Evolutionary conservation across 495 filamentous ascomycete species (phyloP).

Genomic region (Umbilicaria muhlenbergii): DNA sequence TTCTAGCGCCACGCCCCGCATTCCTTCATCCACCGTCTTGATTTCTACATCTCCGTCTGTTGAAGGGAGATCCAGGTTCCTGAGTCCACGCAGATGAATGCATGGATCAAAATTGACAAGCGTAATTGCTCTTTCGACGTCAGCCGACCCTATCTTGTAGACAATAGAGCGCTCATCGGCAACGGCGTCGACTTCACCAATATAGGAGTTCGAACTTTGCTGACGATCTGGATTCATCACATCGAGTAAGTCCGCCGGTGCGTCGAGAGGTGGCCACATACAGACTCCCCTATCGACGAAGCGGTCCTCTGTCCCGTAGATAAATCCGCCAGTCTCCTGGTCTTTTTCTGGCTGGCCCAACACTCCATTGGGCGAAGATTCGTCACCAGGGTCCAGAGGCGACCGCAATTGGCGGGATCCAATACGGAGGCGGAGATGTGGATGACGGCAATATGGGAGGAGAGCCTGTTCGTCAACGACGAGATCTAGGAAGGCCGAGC

Average conservation of each 20-base stretch:
- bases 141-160: slow-evolving; percentile 26
- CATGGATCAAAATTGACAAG: slow-evolving; percentile 50
- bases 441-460: slow-evolving; percentile 16
- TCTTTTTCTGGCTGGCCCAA: slow-evolving; percentile 19
- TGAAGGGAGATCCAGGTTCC: no score
- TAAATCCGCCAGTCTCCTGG: slow-evolving; percentile 11
- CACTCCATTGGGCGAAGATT: slow-evolving; percentile 17
- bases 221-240: slow-evolving; percentile 35
- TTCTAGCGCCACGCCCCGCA: no score
- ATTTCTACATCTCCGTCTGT: no score
- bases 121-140: slow-evolving; percentile 32
- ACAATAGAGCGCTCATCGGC: slow-evolving; percentile 46
- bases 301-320: slow-evolving; percentile 25
- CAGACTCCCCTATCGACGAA: slow-evolving; percentile 34
- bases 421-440: slow-evolving; percentile 37
- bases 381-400: slow-evolving; percentile 25
- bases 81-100: slow-evolving; percentile 18
- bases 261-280: slow-evolving; percentile 43
- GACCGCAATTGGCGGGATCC: slow-evolving; percentile 28
- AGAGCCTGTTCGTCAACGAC: slow-evolving; percentile 35
- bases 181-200: slow-evolving; percentile 31
- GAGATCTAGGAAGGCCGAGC: slow-evolving; percentile 49
- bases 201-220: slow-evolving; percentile 15
- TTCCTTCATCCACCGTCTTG: no score
- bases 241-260: slow-evolving; percentile 29